Conservation (phyloP, 257 asterid genomes). For the Datura wrightii region DNA sequence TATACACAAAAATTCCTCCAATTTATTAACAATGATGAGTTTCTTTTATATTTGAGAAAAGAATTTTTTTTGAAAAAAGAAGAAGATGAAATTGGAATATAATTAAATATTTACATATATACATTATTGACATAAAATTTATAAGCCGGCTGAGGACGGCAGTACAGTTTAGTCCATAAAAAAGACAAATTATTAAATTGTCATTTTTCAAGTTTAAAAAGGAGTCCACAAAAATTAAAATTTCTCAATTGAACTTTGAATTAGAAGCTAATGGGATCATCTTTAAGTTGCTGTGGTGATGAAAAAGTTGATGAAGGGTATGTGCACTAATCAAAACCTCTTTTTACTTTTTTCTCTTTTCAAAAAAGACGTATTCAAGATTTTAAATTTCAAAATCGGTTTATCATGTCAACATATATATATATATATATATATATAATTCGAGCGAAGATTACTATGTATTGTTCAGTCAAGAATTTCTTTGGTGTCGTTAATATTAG, state of each 20-base stretch:
- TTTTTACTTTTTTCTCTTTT: neutral
- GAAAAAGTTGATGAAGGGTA: constrained; percentile 80
- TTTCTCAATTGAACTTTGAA: constrained; percentile 26
- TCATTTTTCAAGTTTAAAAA: constrained; percentile 32
- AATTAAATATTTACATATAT: too few species aligned
- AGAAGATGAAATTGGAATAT: too few species aligned
- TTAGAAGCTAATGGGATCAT: constrained; percentile 60
- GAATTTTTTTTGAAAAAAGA: too few species aligned
- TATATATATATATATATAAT: neutral
- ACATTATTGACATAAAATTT: neutral
- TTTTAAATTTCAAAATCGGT: neutral
- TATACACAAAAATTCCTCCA: too few species aligned
- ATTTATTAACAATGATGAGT: too few species aligned
- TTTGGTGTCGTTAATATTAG: neutral
- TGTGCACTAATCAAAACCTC: constrained; percentile 16
- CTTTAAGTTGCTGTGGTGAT: constrained; percentile 63
- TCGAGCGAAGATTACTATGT: neutral
- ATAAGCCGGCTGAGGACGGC: constrained; percentile 50
- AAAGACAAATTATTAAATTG: constrained; percentile 27
- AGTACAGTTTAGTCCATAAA: neutral
- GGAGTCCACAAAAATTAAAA: neutral
- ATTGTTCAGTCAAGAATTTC: neutral
- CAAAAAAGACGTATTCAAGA: neutral
- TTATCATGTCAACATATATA: rapidly evolving
- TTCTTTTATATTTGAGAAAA: too few species aligned